These are phyloP conservation scores for Endotrypanum monterogeii DNA, from an alignment of 208 protist species.

Conservation along the genomic window DNA sequence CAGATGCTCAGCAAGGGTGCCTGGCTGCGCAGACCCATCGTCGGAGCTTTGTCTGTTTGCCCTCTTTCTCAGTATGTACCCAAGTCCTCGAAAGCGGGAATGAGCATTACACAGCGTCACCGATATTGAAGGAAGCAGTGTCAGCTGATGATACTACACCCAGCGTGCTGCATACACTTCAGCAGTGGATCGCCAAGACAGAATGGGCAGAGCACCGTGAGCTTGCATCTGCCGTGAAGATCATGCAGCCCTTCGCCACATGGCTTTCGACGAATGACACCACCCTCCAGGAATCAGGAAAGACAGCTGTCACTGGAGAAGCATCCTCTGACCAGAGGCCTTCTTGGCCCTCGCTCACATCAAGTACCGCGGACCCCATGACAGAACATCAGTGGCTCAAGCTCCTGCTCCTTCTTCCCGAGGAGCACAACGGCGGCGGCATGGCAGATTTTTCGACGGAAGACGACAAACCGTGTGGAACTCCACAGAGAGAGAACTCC, in stretches of 20 bases:
- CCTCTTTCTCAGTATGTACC: background rate
- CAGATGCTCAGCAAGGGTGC: conserved; percentile 40
- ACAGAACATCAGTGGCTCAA: background rate
- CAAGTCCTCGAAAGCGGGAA: background rate
- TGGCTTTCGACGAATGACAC: background rate
- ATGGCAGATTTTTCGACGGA: background rate
- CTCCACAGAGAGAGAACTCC: background rate
- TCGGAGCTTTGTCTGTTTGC: conserved; percentile 1
- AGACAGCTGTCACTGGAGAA: background rate
- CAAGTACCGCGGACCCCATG: background rate
- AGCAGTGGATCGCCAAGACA: conserved; percentile 36
- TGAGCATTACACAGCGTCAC: background rate
- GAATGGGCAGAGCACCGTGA: conserved; percentile 47
- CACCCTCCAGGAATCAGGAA: background rate
- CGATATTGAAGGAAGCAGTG: background rate
- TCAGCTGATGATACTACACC: conserved; percentile 11
- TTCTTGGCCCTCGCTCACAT: background rate
- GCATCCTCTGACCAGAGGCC: background rate
- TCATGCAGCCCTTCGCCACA: conserved; percentile 6
- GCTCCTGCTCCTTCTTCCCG: background rate
- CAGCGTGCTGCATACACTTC: conserved; percentile 12
- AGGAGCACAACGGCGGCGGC: background rate
- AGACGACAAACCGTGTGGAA: background rate
- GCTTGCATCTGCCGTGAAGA: conserved; percentile 24
- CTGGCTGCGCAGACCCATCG: conserved; percentile 17